Evolutionary conservation across 2,329 filamentous ascomycete genomes (phyloP).

Genomic region (Trichoderma hamatum): DNA sequence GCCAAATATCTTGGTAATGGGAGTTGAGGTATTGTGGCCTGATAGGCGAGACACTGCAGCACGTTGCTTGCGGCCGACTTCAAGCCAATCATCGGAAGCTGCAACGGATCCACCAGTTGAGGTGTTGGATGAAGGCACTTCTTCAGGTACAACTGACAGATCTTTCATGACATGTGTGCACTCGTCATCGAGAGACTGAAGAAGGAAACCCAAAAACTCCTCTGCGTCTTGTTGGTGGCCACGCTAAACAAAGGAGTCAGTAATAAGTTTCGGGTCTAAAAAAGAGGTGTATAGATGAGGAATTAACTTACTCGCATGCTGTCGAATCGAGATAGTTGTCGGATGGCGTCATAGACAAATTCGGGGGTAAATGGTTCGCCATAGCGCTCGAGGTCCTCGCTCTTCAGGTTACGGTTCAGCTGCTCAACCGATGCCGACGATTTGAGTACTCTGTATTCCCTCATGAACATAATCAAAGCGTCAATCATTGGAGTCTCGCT

Average conservation of each 20-base stretch:
- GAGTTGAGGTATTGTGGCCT: constrained; percentile 74
- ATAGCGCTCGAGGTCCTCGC: constrained; percentile 82
- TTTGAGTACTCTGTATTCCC: constrained; percentile 85
- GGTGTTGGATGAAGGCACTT: constrained; percentile 40
- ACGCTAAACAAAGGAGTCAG: constrained; percentile 54
- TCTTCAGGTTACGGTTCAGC: constrained; percentile 73
- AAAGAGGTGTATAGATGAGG: background rate
- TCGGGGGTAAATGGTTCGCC: constrained; percentile 91
- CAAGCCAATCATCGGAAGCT: constrained; percentile 69
- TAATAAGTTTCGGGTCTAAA: background rate
- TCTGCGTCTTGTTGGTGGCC: constrained; percentile 98
- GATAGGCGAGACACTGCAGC: constrained; percentile 84
- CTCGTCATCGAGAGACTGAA: constrained; percentile 92
- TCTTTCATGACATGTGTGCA: constrained; percentile 72
- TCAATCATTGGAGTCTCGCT: constrained; percentile 92
- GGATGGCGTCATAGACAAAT: constrained; percentile 93
- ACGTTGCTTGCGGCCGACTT: constrained; percentile 92
- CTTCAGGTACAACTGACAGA: constrained; percentile 47
- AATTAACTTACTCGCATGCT: constrained; percentile 77
- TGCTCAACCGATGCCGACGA: constrained; percentile 75
- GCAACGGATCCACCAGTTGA: constrained; percentile 31
- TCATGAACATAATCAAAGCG: constrained; percentile 96
- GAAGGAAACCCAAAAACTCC: constrained; percentile 90
- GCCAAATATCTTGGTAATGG: constrained; percentile 92
- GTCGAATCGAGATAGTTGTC: constrained; percentile 81